Evolutionary conservation across 1,139 yeast genomes (phyloP).

Genomic region (Yamadazyma kanchanaburiensis): DNA sequence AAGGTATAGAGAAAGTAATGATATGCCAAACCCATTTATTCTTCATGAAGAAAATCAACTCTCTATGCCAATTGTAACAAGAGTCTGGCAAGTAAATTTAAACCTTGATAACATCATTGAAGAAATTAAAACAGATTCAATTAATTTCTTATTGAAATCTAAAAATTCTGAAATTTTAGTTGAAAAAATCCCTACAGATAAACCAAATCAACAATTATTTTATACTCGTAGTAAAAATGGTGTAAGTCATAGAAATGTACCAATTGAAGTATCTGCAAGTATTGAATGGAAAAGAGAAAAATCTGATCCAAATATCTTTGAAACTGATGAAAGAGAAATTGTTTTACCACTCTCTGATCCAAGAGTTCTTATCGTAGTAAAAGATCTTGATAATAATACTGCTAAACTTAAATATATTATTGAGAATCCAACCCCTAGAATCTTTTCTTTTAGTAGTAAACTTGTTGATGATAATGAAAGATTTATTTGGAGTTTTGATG

Average conservation of each 20-base stretch:
- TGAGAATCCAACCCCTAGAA: constrained; percentile 73
- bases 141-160: constrained; percentile 17
- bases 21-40: constrained; percentile 45
- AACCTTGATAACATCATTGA: constrained; percentile 9
- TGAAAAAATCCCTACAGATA: constrained; percentile 14
- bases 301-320: constrained; percentile 20
- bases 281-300: constrained; percentile 34
- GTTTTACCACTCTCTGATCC: constrained; percentile 68
- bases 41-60: constrained; percentile 15
- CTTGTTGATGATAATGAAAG: constrained; percentile 20
- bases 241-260: constrained; percentile 38
- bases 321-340: constrained; percentile 43
- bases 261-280: constrained; percentile 21
- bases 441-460: constrained; percentile 59
- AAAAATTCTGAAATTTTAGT: constrained; percentile 29
- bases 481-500: constrained; percentile 28
- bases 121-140: constrained; percentile 1
- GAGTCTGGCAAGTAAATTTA: constrained; percentile 45
- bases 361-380: constrained; percentile 48
- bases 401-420: constrained; percentile 46
- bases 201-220: constrained; percentile 18
- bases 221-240: constrained; percentile 39
- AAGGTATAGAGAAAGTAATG: constrained; percentile 21
- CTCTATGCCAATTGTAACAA: constrained; percentile 40
- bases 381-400: constrained; percentile 12